Percentiles rank a stretch among this genome's conserved stretches.
phyloP scores from a whole-genome alignment of 768 basidiomycete species.

The Auricularia sp. region DNA sequence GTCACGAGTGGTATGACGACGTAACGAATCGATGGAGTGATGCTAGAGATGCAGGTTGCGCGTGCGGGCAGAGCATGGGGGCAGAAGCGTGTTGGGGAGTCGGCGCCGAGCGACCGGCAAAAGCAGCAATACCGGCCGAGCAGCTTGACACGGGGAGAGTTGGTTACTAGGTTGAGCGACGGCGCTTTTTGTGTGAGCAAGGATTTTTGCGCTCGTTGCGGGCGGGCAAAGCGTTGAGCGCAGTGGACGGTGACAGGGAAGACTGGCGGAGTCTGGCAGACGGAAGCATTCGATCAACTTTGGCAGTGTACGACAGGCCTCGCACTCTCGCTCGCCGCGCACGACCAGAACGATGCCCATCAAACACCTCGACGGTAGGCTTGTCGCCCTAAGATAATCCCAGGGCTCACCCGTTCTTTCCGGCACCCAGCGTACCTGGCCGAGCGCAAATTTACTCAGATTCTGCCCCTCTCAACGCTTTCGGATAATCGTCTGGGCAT shows the following conservation, averaged over 20 bases:
- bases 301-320: neutral
- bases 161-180: too few relatives aligned
- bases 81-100: too few relatives aligned
- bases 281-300: neutral
- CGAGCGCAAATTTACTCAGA: constrained; percentile 83
- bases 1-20: neutral
- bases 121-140: too few relatives aligned
- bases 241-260: too few relatives aligned
- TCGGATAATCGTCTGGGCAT: constrained; percentile 92
- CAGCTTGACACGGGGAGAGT: too few relatives aligned
- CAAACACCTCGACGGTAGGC: constrained; percentile 73
- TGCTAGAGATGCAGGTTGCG: too few relatives aligned
- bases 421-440: constrained; percentile 58
- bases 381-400: neutral
- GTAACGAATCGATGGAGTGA: too few relatives aligned
- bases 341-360: constrained; percentile 49
- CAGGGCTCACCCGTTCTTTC: neutral
- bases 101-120: too few relatives aligned
- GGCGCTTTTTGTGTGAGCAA: too few relatives aligned
- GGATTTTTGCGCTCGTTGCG: too few relatives aligned
- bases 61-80: too few relatives aligned
- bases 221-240: too few relatives aligned
- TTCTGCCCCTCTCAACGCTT: constrained; percentile 67
- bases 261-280: neutral
- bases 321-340: neutral